These are phyloP conservation scores for Triticum monococcum DNA, from an alignment of 176 grass and related monocot species.

Conservation along the genomic window DNA sequence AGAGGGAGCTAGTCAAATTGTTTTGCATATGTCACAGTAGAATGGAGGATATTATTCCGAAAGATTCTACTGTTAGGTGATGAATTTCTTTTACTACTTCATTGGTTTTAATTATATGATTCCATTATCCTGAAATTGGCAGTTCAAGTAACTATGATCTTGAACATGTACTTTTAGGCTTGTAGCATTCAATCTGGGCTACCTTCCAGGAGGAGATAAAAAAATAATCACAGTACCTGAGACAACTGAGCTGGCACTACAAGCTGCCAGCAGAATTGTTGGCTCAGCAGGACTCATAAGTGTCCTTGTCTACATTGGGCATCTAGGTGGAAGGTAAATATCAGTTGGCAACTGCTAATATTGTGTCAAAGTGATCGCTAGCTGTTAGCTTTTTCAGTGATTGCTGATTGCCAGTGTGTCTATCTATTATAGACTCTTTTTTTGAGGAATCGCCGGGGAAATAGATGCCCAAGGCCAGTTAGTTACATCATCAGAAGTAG, in stretches of 20 bases:
- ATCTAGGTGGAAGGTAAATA: constrained; percentile 87
- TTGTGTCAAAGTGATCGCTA: neutral
- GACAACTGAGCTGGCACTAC: constrained; percentile 69
- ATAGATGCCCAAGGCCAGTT: too few relatives aligned
- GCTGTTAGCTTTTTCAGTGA: neutral
- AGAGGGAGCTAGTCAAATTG: constrained; percentile 67
- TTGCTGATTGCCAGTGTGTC: neutral
- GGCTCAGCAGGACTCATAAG: constrained; percentile 64
- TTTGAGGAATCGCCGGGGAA: too few relatives aligned
- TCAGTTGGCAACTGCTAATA: neutral
- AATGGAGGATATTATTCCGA: constrained; percentile 80
- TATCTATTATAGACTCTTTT: neutral
- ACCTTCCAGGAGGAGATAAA: constrained; percentile 92
- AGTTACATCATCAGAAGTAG: too few relatives aligned
- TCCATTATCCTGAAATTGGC: neutral
- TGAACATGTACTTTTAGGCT: constrained; percentile 50
- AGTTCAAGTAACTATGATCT: neutral
- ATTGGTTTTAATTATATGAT: neutral
- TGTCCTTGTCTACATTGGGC: constrained; percentile 84
- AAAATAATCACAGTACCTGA: constrained; percentile 63
- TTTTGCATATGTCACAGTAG: constrained; percentile 75
- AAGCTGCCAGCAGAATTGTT: constrained; percentile 74
- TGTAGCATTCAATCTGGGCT: constrained; percentile 90
- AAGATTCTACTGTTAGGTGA: constrained; percentile 71
- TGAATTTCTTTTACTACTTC: neutral